Evolutionary conservation across 2,329 filamentous ascomycete species (phyloP).

Genomic region (Aspergillus japonicus): DNA sequence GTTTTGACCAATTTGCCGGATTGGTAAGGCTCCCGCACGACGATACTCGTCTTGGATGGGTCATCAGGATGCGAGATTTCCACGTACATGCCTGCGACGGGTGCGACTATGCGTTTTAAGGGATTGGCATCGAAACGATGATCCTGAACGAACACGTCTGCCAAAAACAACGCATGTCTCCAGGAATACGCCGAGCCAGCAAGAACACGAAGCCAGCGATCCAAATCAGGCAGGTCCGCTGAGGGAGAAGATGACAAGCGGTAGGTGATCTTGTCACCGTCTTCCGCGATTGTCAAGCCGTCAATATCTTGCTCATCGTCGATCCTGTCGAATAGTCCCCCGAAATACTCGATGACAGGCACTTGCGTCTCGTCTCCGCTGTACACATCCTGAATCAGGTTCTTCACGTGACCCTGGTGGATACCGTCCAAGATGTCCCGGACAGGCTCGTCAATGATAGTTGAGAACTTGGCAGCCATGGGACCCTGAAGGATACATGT

Average conservation of each 20-base stretch:
- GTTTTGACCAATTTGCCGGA: conserved; percentile 86
- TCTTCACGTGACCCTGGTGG: conserved; percentile 81
- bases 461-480: conserved; percentile 87
- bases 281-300: conserved; percentile 78
- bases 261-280: conserved; percentile 78
- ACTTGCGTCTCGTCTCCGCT: conserved; percentile 69
- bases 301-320: conserved; percentile 76
- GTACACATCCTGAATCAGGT: conserved; percentile 78
- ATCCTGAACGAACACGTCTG: conserved; percentile 90
- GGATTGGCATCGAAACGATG: conserved; percentile 98
- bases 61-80: conserved; percentile 83
- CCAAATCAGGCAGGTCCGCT: conserved; percentile 70
- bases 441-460: conserved; percentile 85
- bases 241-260: conserved; percentile 74
- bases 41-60: conserved; percentile 77
- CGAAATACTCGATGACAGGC: conserved; percentile 90
- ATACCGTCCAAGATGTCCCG: conserved; percentile 92
- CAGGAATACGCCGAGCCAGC: conserved; percentile 85
- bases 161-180: conserved; percentile 90
- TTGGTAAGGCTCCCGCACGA: conserved; percentile 80
- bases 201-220: conserved; percentile 84
- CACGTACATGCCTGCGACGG: conserved; percentile 80
- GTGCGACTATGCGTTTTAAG: conserved; percentile 85
- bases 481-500: conserved; percentile 96
- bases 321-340: conserved; percentile 72